These are phyloP conservation scores for Fusarium decemcellulare DNA, from an alignment of 2,329 filamentous ascomycete genomes.

Conservation along the genomic window DNA sequence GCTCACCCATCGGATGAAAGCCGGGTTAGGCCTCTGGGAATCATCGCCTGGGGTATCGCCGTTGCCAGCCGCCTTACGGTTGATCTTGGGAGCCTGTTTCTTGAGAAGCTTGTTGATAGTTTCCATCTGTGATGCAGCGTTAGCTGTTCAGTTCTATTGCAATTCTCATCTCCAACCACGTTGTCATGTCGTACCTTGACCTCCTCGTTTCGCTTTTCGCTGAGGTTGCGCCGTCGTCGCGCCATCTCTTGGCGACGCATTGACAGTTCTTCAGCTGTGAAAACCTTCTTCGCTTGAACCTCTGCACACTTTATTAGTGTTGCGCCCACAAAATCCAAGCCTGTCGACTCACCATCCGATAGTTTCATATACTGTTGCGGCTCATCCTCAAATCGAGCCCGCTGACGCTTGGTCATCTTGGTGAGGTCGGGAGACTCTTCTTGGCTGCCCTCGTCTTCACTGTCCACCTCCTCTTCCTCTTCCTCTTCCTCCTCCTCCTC, in stretches of 20 bases:
- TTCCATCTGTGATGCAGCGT: constrained; percentile 75
- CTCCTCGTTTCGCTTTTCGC: constrained; percentile 75
- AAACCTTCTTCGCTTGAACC: constrained; percentile 74
- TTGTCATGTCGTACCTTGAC: constrained; percentile 64
- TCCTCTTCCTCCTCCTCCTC: constrained; percentile 60
- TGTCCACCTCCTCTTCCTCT: constrained; percentile 60
- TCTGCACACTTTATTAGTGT: constrained; percentile 56
- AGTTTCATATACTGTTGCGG: constrained; percentile 71
- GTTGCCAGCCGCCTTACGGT: constrained; percentile 61
- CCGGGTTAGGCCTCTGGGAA: constrained; percentile 66
- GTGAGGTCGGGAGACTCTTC: constrained; percentile 68
- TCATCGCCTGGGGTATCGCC: constrained; percentile 61
- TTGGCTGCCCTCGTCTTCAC: constrained; percentile 61
- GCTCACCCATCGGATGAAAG: constrained; percentile 80
- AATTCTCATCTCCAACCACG: neutral
- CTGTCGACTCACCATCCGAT: constrained; percentile 66
- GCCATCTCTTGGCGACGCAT: constrained; percentile 76
- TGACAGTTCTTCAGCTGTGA: constrained; percentile 73
- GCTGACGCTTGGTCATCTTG: constrained; percentile 73
- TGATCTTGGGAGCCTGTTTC: constrained; percentile 85
- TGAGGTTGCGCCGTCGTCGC: constrained; percentile 72
- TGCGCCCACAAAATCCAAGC: neutral
- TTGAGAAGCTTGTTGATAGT: constrained; percentile 92
- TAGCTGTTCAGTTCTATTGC: constrained; percentile 16
- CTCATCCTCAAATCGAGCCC: constrained; percentile 71